Evolutionary conservation across 73 alveolate species (phyloP).

Genomic region (Blepharisma stoltei): DNA sequence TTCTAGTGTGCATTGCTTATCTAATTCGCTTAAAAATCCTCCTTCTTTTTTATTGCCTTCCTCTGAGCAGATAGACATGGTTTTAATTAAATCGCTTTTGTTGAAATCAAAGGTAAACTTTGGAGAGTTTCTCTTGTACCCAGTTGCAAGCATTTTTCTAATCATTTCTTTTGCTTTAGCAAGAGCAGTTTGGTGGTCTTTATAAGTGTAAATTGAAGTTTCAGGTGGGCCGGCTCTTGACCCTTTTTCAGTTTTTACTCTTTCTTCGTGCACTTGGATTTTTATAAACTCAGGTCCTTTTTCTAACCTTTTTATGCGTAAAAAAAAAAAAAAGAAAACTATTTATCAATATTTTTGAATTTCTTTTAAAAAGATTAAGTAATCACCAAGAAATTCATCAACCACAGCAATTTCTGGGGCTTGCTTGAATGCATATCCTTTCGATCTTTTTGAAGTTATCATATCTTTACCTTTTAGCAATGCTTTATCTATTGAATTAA

Average conservation of each 20-base stretch:
- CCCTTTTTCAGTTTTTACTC: slow-evolving; percentile 3
- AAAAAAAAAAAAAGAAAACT: too few relatives aligned
- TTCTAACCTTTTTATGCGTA: too few relatives aligned
- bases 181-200: background rate
- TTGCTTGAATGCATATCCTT: slow-evolving; percentile 8
- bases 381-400: background rate
- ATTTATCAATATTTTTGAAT: too few relatives aligned
- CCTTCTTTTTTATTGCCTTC: too few relatives aligned
- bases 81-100: background rate
- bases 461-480: background rate
- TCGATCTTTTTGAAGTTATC: background rate
- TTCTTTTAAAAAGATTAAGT: too few relatives aligned
- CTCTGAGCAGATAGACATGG: background rate
- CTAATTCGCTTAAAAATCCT: background rate
- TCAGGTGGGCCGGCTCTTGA: background rate
- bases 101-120: slow-evolving; percentile 9
- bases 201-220: background rate
- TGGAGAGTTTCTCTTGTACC: background rate
- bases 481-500: background rate
- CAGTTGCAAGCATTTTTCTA: background rate
- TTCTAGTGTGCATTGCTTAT: background rate
- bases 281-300: background rate
- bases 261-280: background rate
- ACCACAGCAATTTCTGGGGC: too few relatives aligned
- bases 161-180: background rate